Evolutionary conservation across 805 yeast species (phyloP).

Genomic region (baker's yeast (Saccharomyces cerevisiae)): DNA sequence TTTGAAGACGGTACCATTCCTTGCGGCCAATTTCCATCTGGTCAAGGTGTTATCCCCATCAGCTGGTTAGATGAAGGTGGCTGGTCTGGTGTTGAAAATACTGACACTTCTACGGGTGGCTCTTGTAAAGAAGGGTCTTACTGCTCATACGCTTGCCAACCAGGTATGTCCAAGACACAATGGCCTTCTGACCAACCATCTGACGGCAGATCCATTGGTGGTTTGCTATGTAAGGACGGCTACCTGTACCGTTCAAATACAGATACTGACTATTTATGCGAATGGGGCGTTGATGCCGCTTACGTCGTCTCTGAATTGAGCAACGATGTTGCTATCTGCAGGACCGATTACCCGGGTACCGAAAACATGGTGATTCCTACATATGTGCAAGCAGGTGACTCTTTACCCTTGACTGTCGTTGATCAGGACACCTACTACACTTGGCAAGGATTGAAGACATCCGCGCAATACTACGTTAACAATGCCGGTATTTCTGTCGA

Average conservation of each 20-base stretch:
- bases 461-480: constrained; percentile 96
- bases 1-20: constrained; percentile 65
- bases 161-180: constrained; percentile 98
- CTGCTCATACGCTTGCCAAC: constrained; percentile 97
- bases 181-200: constrained; percentile 90
- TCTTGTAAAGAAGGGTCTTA: constrained; percentile 81
- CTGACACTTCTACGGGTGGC: constrained; percentile 51
- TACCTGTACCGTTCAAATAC: constrained; percentile 77
- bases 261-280: constrained; percentile 66
- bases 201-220: constrained; percentile 91
- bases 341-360: constrained; percentile 99
- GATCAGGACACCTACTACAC: constrained; percentile 67
- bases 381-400: constrained; percentile 58
- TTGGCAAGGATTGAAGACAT: constrained; percentile 77
- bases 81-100: constrained; percentile 35
- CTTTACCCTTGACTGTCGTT: constrained; percentile 70
- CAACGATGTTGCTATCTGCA: constrained; percentile 78
- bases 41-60: constrained; percentile 62
- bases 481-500: constrained; percentile 86
- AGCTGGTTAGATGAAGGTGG: constrained; percentile 48
- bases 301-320: constrained; percentile 56
- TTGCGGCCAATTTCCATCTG: constrained; percentile 64
- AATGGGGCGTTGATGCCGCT: constrained; percentile 76
- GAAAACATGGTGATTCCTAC: constrained; percentile 98
- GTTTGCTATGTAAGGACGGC: constrained; percentile 79